phyloP scores from a whole-genome alignment of 805 yeast genomes.

The Saturnispora sanitii region DNA sequence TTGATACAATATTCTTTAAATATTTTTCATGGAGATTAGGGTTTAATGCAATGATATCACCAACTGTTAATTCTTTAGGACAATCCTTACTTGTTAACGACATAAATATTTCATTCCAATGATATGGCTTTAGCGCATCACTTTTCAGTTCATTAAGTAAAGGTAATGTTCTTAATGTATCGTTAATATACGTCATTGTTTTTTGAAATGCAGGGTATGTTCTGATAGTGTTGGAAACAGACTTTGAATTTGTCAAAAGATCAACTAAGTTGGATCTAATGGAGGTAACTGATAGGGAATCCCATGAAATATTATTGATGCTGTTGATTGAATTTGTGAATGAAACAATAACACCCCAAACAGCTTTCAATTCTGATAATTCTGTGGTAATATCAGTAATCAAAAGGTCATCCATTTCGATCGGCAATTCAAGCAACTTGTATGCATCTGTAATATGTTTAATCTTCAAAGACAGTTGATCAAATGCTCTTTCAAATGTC shows the following conservation, averaged over 20 bases:
- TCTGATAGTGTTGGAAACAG: slow-evolving; percentile 48
- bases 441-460: slow-evolving; percentile 27
- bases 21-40: slow-evolving; percentile 34
- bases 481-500: slow-evolving; percentile 17
- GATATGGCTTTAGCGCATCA: slow-evolving; percentile 51
- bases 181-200: slow-evolving; percentile 38
- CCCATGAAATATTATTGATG: slow-evolving; percentile 41
- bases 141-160: slow-evolving; percentile 40
- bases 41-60: slow-evolving; percentile 53
- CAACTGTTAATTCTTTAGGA: slow-evolving; percentile 33
- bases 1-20: slow-evolving; percentile 41
- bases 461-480: slow-evolving; percentile 10
- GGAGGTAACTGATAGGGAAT: slow-evolving; percentile 32
- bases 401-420: slow-evolving; percentile 15
- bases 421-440: slow-evolving; percentile 22
- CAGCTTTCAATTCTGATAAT: slow-evolving; percentile 43
- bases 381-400: slow-evolving; percentile 35
- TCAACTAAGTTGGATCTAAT: slow-evolving; percentile 43
- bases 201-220: slow-evolving; percentile 62
- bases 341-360: slow-evolving; percentile 53
- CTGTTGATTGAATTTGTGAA: slow-evolving; percentile 39
- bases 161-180: slow-evolving; percentile 30
- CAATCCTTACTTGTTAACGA: slow-evolving; percentile 14
- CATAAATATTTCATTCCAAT: slow-evolving; percentile 47
- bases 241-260: slow-evolving; percentile 34